phyloP scores from a whole-genome alignment of 1,139 yeast genomes.

The Pichiaceae sp. region DNA sequence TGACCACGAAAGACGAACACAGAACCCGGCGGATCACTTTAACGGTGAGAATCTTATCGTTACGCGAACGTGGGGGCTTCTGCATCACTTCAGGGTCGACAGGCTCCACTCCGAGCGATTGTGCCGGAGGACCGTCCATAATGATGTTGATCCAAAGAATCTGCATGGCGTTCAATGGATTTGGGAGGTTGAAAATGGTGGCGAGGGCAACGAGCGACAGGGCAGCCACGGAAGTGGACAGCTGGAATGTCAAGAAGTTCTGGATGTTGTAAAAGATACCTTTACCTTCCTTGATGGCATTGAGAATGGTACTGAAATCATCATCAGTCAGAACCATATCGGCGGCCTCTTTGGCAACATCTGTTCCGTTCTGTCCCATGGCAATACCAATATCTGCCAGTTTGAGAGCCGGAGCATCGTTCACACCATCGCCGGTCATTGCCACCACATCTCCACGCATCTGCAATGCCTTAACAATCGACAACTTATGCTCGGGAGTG shows the following conservation, averaged over 20 bases:
- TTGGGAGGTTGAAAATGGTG: constrained; percentile 80
- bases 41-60: constrained; percentile 69
- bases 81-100: constrained; percentile 93
- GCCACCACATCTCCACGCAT: constrained; percentile 93
- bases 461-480: constrained; percentile 86
- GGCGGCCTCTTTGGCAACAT: constrained; percentile 97
- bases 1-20: constrained; percentile 66
- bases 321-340: constrained; percentile 97
- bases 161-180: constrained; percentile 98
- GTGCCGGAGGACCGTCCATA: constrained; percentile 99
- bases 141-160: constrained; percentile 93
- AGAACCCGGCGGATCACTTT: constrained; percentile 63
- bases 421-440: constrained; percentile 99
- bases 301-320: constrained; percentile 85
- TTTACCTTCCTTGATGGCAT: constrained; percentile 94
- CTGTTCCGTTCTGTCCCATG: constrained; percentile 96
- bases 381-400: constrained; percentile 96
- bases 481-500: constrained; percentile 90
- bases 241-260: constrained; percentile 86
- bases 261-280: constrained; percentile 93
- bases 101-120: constrained; percentile 93
- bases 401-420: constrained; percentile 98
- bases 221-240: constrained; percentile 94
- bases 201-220: constrained; percentile 80
- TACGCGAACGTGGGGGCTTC: constrained; percentile 85